These are phyloP conservation scores for Coemansia sp. DNA, from an alignment of 192 early-diverging fungal species.

Conservation along the genomic window DNA sequence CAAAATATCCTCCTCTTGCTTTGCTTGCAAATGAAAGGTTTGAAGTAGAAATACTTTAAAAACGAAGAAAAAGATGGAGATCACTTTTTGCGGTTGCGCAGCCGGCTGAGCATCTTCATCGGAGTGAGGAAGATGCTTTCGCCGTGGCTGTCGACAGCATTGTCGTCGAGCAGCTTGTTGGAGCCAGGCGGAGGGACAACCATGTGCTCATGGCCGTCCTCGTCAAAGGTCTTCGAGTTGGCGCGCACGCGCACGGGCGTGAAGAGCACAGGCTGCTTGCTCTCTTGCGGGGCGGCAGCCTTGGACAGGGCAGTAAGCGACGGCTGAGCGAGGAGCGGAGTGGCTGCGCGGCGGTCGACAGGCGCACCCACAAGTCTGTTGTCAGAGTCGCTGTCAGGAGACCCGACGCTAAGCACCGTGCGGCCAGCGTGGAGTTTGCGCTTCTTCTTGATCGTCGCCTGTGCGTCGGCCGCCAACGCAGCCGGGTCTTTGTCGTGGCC, in stretches of 20 bases:
- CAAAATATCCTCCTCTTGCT: too few species aligned
- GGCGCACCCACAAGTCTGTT: constrained; percentile 5
- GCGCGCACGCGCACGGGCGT: constrained; percentile 38
- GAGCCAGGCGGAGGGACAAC: constrained; percentile 1
- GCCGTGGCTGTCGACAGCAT: not conserved
- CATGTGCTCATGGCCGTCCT: constrained; percentile 6
- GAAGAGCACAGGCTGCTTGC: constrained; percentile 42
- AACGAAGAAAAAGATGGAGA: not conserved
- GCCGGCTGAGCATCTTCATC: constrained; percentile 51
- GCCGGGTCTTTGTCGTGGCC: not conserved
- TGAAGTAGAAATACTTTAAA: too few species aligned
- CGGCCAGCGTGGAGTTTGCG: constrained; percentile 37
- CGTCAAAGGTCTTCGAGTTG: constrained; percentile 1
- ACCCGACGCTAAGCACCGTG: constrained; percentile 21
- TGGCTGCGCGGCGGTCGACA: not conserved
- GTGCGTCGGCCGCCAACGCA: constrained; percentile 3
- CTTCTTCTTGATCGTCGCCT: constrained; percentile 44
- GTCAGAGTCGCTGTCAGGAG: constrained; percentile 6
- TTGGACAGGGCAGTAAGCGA: not conserved
- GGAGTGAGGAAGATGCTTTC: constrained; percentile 48
- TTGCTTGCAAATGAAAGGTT: too few species aligned
- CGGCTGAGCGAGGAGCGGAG: not conserved
- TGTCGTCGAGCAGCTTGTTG: not conserved
- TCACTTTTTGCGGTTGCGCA: constrained; percentile 52
- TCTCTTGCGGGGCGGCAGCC: constrained; percentile 26